Evolutionary conservation across 306 rosid genomes (phyloP).

Genomic region (Purshia tridentata): DNA sequence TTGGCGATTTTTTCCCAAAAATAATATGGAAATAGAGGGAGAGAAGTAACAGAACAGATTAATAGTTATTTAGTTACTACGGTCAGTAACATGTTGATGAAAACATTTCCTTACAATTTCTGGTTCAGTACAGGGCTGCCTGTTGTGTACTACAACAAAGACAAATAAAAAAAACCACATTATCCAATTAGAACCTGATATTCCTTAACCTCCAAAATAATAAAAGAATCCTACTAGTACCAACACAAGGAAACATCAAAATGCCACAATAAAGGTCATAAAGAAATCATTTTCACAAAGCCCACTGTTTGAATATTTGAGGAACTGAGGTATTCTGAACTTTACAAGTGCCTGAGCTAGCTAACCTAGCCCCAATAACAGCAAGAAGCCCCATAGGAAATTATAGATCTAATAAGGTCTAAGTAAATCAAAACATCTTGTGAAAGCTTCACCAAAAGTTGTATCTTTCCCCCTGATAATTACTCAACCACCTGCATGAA

Average conservation of each 20-base stretch:
- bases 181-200: background rate
- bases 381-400: background rate
- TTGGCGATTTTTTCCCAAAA: too few relatives aligned
- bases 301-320: slow-evolving; percentile 11
- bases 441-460: slow-evolving; percentile 12
- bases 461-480: slow-evolving; percentile 8
- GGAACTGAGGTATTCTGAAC: slow-evolving; percentile 4
- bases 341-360: slow-evolving; percentile 26
- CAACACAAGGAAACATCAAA: slow-evolving; percentile 8
- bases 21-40: too few relatives aligned
- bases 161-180: too few relatives aligned
- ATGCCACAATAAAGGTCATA: slow-evolving; percentile 1
- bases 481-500: slow-evolving; percentile 24
- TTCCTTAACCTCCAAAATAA: background rate
- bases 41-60: too few relatives aligned
- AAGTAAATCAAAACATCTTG: background rate
- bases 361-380: slow-evolving; percentile 22
- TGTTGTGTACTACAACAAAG: too few relatives aligned
- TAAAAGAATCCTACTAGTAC: slow-evolving; percentile 10
- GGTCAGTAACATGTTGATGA: too few relatives aligned
- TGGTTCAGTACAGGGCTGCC: too few relatives aligned
- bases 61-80: too few relatives aligned
- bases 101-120: too few relatives aligned
- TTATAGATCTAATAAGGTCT: background rate
- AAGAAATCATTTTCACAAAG: slow-evolving; percentile 11